A percentile compares a stretch with the other conserved stretches of the same genome.
Conservation (phyloP, 202 grass and related monocot genomes). For the Schoenoplectus tabernaemontani region DNA sequence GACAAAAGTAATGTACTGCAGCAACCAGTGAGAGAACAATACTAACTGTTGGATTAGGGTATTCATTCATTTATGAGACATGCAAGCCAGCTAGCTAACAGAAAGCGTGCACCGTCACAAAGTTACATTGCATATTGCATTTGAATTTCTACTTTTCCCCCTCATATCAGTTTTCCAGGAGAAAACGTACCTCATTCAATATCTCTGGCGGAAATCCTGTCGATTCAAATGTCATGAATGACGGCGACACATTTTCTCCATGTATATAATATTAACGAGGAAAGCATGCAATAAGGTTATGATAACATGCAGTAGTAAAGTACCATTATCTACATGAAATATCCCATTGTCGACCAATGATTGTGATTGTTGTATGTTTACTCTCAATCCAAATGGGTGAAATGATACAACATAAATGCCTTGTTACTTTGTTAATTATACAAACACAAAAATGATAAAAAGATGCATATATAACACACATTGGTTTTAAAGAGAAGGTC, state of each 20-base stretch:
- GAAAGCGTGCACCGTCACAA: slow-evolving; percentile 29
- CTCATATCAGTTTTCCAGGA: slow-evolving; percentile 13
- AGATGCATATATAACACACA: not conserved
- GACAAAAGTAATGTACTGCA: slow-evolving; percentile 51
- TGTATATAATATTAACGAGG: slow-evolving; percentile 37
- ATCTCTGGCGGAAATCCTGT: slow-evolving; percentile 87
- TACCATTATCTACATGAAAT: not conserved
- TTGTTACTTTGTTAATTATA: not conserved
- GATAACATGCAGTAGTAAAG: slow-evolving; percentile 16
- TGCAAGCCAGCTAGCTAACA: slow-evolving; percentile 18
- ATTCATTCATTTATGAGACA: slow-evolving; percentile 38
- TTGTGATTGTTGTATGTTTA: not conserved
- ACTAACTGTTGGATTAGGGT: slow-evolving; percentile 35
- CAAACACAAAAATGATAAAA: not conserved
- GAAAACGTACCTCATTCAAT: slow-evolving; percentile 76
- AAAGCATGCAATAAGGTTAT: slow-evolving; percentile 15
- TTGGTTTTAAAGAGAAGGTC: slow-evolving; percentile 5
- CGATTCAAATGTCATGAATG: slow-evolving; percentile 96
- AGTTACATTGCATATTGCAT: slow-evolving; percentile 18
- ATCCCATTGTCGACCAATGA: not conserved
- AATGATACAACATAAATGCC: slow-evolving; percentile 8
- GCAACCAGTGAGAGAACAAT: slow-evolving; percentile 32
- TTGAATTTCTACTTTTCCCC: slow-evolving; percentile 14
- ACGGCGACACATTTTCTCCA: slow-evolving; percentile 82
- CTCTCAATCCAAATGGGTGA: not conserved